Evolutionary conservation across 1,284 basidiomycete genomes (phyloP).

Genomic region (Ganoderma lucidum): DNA sequence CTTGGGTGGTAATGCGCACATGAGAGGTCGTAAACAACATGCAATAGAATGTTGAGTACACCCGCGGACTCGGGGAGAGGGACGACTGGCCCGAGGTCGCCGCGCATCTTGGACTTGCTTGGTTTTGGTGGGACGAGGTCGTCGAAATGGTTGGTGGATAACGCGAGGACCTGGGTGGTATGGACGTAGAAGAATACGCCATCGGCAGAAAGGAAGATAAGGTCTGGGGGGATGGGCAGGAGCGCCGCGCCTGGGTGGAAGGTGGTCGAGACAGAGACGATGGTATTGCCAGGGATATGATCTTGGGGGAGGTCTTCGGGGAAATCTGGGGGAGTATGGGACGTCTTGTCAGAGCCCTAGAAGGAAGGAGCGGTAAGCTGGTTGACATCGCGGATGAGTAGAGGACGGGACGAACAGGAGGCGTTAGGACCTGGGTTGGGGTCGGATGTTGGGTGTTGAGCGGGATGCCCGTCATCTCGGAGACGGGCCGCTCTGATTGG

Average conservation of each 20-base stretch:
- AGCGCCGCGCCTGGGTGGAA: conserved; percentile 76
- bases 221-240: conserved; percentile 60
- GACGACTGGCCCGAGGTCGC: conserved; percentile 43
- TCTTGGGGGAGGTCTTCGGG: conserved; percentile 30
- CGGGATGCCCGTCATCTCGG: conserved; percentile 37
- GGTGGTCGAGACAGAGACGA: conserved; percentile 81
- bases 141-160: conserved; percentile 49
- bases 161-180: conserved; percentile 42
- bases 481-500: conserved; percentile 44
- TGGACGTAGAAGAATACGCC: conserved; percentile 71
- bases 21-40: conserved; percentile 45
- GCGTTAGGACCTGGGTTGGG: conserved; percentile 64
- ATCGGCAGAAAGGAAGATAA: conserved; percentile 73
- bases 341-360: conserved; percentile 42
- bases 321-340: conserved; percentile 45
- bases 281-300: conserved; percentile 39
- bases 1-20: conserved; percentile 46
- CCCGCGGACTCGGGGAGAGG: conserved; percentile 42
- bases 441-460: conserved; percentile 26
- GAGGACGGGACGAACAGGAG: conserved; percentile 58
- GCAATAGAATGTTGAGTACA: conserved; percentile 48
- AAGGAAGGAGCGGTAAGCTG: conserved; percentile 6
- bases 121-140: conserved; percentile 40
- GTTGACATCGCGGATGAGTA: not conserved
- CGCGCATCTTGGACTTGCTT: conserved; percentile 22